phyloP scores from a whole-genome alignment of 345 rosid species.

The Aquilaria malaccensis region DNA sequence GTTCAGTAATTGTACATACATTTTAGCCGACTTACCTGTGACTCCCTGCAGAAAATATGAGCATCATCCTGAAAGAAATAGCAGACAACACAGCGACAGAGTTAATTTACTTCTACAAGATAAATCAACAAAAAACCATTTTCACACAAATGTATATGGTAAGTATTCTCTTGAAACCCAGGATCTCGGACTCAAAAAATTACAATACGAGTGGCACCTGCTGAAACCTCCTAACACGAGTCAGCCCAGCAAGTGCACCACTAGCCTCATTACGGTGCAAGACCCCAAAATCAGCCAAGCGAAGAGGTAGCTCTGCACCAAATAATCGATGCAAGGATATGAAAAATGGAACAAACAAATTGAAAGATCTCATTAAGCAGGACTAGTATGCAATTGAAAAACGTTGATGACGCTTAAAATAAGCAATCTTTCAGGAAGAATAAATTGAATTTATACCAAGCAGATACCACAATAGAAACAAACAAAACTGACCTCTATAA shows the following conservation, averaged over 20 bases:
- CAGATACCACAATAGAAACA: neutral
- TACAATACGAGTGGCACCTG: slow-evolving; percentile 46
- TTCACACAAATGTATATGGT: neutral
- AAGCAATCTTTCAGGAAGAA: slow-evolving; percentile 6
- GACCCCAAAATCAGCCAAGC: slow-evolving; percentile 95
- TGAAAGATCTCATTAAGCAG: neutral
- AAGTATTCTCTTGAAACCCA: neutral
- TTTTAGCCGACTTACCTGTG: slow-evolving; percentile 44
- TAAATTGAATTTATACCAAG: neutral
- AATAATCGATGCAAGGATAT: slow-evolving; percentile 4
- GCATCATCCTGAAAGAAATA: slow-evolving; percentile 80
- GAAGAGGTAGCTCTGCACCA: slow-evolving; percentile 78
- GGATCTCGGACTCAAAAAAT: neutral
- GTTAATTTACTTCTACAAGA: slow-evolving; percentile 3
- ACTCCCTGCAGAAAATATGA: slow-evolving; percentile 84
- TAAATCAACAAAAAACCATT: neutral
- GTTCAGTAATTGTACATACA: neutral
- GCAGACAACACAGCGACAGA: neutral
- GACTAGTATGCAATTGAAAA: neutral
- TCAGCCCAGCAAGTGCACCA: slow-evolving; percentile 93
- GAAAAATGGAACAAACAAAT: neutral
- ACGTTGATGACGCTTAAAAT: neutral
- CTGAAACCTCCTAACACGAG: slow-evolving; percentile 95
- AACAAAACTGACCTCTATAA: slow-evolving; percentile 52
- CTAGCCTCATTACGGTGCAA: slow-evolving; percentile 97